phyloP scores from a whole-genome alignment of 2,329 filamentous ascomycete genomes.

The Alternaria ventricosa region DNA sequence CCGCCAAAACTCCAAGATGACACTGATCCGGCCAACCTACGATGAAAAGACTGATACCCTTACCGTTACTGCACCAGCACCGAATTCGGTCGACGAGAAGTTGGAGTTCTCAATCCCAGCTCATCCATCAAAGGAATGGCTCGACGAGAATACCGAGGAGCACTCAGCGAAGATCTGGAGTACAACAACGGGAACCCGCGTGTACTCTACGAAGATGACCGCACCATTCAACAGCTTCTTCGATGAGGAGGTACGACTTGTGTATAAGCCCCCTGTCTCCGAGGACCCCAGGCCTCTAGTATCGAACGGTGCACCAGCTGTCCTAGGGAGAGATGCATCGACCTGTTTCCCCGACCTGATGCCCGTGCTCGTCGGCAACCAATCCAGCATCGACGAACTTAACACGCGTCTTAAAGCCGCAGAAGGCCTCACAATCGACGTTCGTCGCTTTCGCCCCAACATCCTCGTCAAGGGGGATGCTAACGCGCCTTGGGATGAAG shows the following conservation, averaged over 20 bases:
- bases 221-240: conserved; percentile 63
- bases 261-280: conserved; percentile 64
- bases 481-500: conserved; percentile 65
- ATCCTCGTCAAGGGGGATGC: conserved; percentile 62
- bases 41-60: conserved; percentile 55
- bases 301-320: conserved; percentile 62
- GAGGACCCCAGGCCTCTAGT: conserved; percentile 58
- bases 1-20: conserved; percentile 66
- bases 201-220: conserved; percentile 61
- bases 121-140: conserved; percentile 61
- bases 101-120: conserved; percentile 60
- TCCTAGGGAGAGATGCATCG: conserved; percentile 61
- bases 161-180: conserved; percentile 65
- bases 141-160: conserved; percentile 59
- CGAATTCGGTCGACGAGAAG: conserved; percentile 40
- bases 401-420: conserved; percentile 59
- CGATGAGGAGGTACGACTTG: conserved; percentile 61
- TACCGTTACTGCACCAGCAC: conserved; percentile 56
- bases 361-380: conserved; percentile 62
- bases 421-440: conserved; percentile 62
- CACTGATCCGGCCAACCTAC: conserved; percentile 64
- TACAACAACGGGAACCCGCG: conserved; percentile 62
- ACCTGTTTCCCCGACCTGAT: conserved; percentile 68
- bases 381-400: conserved; percentile 64
- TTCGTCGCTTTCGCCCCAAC: conserved; percentile 65